Evolutionary conservation across 495 filamentous ascomycete genomes (phyloP).

Genomic region (Aspergillus affinis): DNA sequence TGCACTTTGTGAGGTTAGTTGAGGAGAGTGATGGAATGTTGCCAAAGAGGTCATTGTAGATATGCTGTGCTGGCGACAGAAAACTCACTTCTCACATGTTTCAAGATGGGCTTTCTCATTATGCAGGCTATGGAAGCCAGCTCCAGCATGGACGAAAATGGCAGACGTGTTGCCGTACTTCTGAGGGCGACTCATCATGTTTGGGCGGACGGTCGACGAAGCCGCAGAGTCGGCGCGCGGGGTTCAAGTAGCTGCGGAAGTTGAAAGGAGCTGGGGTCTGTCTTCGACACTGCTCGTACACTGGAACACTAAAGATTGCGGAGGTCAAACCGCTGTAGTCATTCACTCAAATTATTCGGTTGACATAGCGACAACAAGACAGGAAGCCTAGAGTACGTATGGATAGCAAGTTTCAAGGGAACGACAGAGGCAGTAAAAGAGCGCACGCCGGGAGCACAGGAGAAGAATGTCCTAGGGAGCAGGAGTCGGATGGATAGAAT

Average conservation of each 20-base stretch:
- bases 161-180: constrained; percentile 49
- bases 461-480: neutral
- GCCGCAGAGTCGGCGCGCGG: neutral
- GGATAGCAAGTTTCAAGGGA: neutral
- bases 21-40: neutral
- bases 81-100: constrained; percentile 81
- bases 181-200: constrained; percentile 31
- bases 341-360: neutral
- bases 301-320: constrained; percentile 2
- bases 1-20: constrained; percentile 38
- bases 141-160: constrained; percentile 95
- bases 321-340: neutral
- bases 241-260: neutral
- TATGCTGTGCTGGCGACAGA: neutral
- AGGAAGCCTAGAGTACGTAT: neutral
- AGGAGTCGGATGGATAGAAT: neutral
- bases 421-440: neutral
- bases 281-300: constrained; percentile 4
- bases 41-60: neutral
- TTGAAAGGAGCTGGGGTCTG: neutral
- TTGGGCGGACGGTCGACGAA: neutral
- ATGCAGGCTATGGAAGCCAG: constrained; percentile 83
- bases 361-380: neutral
- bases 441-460: too few relatives aligned
- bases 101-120: constrained; percentile 83